Conservation (phyloP, 1,139 yeast species). For the Candida sanyaensis region DNA sequence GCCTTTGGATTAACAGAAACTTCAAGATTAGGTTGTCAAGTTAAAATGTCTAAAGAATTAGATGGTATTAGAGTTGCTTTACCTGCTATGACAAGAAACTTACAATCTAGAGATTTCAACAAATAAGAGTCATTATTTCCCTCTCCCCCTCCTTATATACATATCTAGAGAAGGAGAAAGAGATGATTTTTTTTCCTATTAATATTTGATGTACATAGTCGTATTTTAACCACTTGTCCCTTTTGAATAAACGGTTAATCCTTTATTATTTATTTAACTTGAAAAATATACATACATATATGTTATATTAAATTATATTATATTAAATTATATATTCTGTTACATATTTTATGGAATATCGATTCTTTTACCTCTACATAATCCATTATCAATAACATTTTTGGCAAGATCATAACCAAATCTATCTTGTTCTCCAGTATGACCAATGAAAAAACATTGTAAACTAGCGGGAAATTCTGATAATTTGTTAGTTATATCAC, state of each 20-base stretch:
- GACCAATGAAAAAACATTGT: conserved; percentile 19
- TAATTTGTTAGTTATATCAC: conserved; percentile 7
- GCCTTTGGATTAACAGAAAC: conserved; percentile 97
- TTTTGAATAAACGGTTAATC: neutral
- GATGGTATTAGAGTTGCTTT: conserved; percentile 95
- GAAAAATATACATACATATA: no score
- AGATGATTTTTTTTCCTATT: no score
- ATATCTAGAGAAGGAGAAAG: no score
- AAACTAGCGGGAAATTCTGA: conserved; percentile 16
- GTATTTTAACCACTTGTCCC: no score
- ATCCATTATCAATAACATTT: conserved; percentile 16
- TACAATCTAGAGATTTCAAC: conserved; percentile 73
- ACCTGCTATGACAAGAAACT: conserved; percentile 96
- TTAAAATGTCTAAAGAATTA: conserved; percentile 81
- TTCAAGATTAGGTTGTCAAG: conserved; percentile 95
- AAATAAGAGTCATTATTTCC: neutral
- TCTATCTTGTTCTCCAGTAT: conserved; percentile 21
- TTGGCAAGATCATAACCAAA: conserved; percentile 26
- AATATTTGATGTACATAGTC: no score
- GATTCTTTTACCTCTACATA: conserved; percentile 21
- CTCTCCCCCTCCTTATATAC: no score
- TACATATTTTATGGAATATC: conserved; percentile 12
- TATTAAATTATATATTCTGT: no score
- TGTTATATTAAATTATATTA: no score
- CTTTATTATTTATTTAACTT: neutral